Conservation (phyloP, 129 eudicot species). For the Helianthus tuberosus region DNA sequence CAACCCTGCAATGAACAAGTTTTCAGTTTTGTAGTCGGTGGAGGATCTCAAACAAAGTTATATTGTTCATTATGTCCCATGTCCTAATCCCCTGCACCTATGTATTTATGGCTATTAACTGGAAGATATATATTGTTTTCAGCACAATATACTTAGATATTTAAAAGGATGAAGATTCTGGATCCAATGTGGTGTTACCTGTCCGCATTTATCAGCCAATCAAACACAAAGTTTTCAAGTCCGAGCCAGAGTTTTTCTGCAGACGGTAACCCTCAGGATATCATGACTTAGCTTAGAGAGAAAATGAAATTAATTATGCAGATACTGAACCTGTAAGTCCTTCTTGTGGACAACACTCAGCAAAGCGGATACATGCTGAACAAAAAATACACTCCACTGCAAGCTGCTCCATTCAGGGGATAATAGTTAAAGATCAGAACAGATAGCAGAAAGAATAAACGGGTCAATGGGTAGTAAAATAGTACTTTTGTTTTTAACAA, state of each 20-base stretch:
- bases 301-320: constrained; percentile 10
- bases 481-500: not conserved
- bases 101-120: not conserved
- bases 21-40: not conserved
- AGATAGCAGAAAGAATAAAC: not conserved
- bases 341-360: constrained; percentile 99
- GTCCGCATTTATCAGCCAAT: constrained; percentile 99
- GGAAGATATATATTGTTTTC: not conserved
- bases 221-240: constrained; percentile 96
- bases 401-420: constrained; percentile 56
- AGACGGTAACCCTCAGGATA: constrained; percentile 18
- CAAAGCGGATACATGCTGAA: constrained; percentile 98
- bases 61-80: not conserved
- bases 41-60: too few species aligned
- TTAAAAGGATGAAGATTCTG: constrained; percentile 17
- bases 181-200: constrained; percentile 56
- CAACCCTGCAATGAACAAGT: constrained; percentile 64
- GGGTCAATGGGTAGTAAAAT: too few species aligned
- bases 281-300: constrained; percentile 9
- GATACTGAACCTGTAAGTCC: constrained; percentile 87
- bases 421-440: constrained; percentile 18
- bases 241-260: constrained; percentile 98
- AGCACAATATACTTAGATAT: constrained; percentile 16
- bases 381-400: constrained; percentile 99
- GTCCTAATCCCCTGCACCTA: not conserved